These are phyloP conservation scores for Colletotrichum navitas DNA, from an alignment of 2,329 filamentous ascomycete species.

Conservation along the genomic window DNA sequence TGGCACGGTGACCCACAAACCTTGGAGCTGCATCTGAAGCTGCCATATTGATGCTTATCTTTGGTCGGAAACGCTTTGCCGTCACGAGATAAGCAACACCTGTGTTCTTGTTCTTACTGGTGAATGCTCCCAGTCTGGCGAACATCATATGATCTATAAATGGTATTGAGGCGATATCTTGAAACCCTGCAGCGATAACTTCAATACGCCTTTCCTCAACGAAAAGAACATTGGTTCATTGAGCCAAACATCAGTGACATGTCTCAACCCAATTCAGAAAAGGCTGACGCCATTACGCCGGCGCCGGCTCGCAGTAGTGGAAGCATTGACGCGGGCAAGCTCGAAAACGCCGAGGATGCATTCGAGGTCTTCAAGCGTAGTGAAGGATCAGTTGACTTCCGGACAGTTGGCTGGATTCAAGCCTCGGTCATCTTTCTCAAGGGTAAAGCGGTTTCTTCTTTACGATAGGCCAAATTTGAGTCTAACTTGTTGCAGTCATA, in stretches of 20 bases:
- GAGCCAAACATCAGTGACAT: slow-evolving; percentile 14
- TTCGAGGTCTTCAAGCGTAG: slow-evolving; percentile 61
- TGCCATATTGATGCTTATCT: slow-evolving; percentile 32
- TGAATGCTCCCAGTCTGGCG: slow-evolving; percentile 25
- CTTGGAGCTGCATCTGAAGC: slow-evolving; percentile 38
- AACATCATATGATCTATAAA: slow-evolving; percentile 18
- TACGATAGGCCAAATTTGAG: background rate
- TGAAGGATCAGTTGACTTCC: slow-evolving; percentile 59
- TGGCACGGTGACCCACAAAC: slow-evolving; percentile 29
- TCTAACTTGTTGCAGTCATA: slow-evolving; percentile 48
- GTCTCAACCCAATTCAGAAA: slow-evolving; percentile 40
- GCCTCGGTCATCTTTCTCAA: slow-evolving; percentile 63
- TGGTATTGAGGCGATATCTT: slow-evolving; percentile 14
- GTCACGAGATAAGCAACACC: slow-evolving; percentile 32
- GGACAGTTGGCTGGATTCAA: slow-evolving; percentile 62
- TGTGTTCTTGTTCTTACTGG: background rate
- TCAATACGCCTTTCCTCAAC: background rate
- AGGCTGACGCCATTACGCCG: slow-evolving; percentile 44
- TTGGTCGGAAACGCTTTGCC: slow-evolving; percentile 30
- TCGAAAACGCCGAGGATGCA: slow-evolving; percentile 46
- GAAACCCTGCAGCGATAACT: background rate
- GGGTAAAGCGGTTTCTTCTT: slow-evolving; percentile 44
- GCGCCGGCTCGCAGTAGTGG: slow-evolving; percentile 43
- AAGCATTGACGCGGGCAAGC: slow-evolving; percentile 45
- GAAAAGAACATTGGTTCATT: background rate